Base-by-base conservation (phyloP, 345 rosid species). In the Turnera subulata region DNA sequence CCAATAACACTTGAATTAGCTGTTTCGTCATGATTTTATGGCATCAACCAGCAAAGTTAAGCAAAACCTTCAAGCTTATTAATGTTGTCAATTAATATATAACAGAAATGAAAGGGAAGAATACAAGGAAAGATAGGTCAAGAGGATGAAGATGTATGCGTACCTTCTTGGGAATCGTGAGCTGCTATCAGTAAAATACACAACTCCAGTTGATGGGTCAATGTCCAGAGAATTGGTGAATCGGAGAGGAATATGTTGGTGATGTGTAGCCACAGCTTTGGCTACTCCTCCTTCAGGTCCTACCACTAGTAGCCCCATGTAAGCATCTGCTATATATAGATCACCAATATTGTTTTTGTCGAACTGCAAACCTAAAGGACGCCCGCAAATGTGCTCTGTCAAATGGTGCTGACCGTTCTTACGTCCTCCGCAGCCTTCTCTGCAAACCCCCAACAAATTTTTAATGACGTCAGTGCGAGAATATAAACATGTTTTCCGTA, bases 241-340 rank as follows among this genome's bases (percentile, higher is more conserved):
- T 38, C 20, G 51, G 20, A 78, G 61, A 16, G 72, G 70, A 20
- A 58, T 43, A 0, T 72, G 72, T 22, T 78, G 61, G 0, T 37
- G 70, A 29, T 63, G 47, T 9, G 73, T 76, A 19, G 65, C 75
- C 23, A 81, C 21, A 44, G 46, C 48, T 24, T 71, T 73, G 49
- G 86, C 77, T 19, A 66, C 23, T 6, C 81, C 86, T 1, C 86
- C 83, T 6, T 57, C 26, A 1, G 75, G 68, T 10, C 79, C 50
- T 39, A 81, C 75, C 15, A 42, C 56, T 20, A 68, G 65, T 11
- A 81, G 66, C 14, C 86, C 83, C 45, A 55, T 65, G 6, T 55
- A 77, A 23, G 82, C 82, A 66, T 80, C 82, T 25, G 78, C 73
- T 23, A 76, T 65, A 50, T 71, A 78, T 1, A 82, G 59, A 39